A percentile compares a stretch with the other conserved stretches of the same genome.
phyloP scores from a whole-genome alignment of 495 filamentous ascomycete species.

The Penicillium lagena region DNA sequence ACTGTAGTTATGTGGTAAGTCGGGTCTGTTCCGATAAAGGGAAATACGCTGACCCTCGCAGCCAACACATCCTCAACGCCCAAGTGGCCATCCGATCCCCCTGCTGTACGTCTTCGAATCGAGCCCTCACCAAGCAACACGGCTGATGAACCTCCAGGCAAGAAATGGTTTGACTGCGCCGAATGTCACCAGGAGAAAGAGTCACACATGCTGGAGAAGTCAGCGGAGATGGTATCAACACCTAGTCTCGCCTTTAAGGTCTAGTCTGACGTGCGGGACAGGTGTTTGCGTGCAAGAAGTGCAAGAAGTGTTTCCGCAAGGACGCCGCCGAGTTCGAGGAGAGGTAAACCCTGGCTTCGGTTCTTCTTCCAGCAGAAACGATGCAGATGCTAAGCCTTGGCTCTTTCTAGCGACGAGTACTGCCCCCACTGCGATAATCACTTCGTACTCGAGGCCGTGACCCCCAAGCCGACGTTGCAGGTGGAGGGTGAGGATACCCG shows the following conservation, averaged over 20 bases:
- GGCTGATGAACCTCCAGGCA: slow-evolving; percentile 32
- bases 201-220: slow-evolving; percentile 66
- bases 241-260: neutral
- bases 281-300: slow-evolving; percentile 94
- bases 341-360: slow-evolving; percentile 32
- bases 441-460: slow-evolving; percentile 83
- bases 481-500: slow-evolving; percentile 88
- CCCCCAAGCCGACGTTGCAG: slow-evolving; percentile 69
- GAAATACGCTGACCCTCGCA: slow-evolving; percentile 17
- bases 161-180: slow-evolving; percentile 98
- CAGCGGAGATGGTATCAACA: slow-evolving; percentile 66
- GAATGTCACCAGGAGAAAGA: slow-evolving; percentile 87
- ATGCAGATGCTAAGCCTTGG: neutral
- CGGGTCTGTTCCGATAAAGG: slow-evolving; percentile 35
- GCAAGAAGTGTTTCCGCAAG: slow-evolving; percentile 95
- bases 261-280: slow-evolving; percentile 6
- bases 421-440: slow-evolving; percentile 99
- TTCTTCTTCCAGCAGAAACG: neutral
- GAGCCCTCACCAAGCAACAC: no score
- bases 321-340: slow-evolving; percentile 88
- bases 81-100: slow-evolving; percentile 93
- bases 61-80: slow-evolving; percentile 97
- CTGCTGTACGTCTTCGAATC: slow-evolving; percentile 60
- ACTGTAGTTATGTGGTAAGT: slow-evolving; percentile 21
- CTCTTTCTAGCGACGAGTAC: slow-evolving; percentile 75